These are phyloP conservation scores for Fusarium succisae DNA, from an alignment of 2,329 filamentous ascomycete genomes.

Conservation along the genomic window DNA sequence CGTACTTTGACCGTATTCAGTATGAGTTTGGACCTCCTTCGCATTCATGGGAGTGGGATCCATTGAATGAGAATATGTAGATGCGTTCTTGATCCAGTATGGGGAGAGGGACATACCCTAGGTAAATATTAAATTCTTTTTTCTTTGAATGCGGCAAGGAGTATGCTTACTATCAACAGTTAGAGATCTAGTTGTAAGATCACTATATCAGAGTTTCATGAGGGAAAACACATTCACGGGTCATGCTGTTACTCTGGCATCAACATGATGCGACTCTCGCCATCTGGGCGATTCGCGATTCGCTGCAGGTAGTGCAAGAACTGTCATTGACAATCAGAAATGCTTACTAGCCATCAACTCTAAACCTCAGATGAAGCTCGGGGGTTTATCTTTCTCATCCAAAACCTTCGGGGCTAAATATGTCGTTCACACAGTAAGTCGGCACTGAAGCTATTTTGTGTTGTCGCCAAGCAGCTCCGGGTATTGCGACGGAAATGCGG, in stretches of 20 bases:
- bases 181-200: fast-evolving
- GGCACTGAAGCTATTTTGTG: neutral
- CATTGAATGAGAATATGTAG: neutral
- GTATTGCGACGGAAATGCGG: neutral
- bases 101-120: neutral
- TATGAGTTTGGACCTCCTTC: neutral
- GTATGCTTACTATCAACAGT: fast-evolving
- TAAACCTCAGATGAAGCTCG: neutral
- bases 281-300: too few species aligned
- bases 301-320: neutral
- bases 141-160: fast-evolving
- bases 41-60: neutral
- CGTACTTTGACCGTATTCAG: neutral
- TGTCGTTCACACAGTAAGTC: too few species aligned
- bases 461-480: neutral
- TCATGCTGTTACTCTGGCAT: fast-evolving
- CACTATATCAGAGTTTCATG: fast-evolving
- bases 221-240: fast-evolving
- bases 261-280: too few species aligned
- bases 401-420: fast-evolving
- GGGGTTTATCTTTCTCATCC: fast-evolving
- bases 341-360: neutral
- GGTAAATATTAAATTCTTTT: neutral
- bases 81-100: neutral
- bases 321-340: neutral